A percentile compares a stretch with the other conserved stretches of the same genome.
Evolutionary conservation across 1,284 basidiomycete genomes (phyloP).

Genomic region (Ceratobasidium sp.): DNA sequence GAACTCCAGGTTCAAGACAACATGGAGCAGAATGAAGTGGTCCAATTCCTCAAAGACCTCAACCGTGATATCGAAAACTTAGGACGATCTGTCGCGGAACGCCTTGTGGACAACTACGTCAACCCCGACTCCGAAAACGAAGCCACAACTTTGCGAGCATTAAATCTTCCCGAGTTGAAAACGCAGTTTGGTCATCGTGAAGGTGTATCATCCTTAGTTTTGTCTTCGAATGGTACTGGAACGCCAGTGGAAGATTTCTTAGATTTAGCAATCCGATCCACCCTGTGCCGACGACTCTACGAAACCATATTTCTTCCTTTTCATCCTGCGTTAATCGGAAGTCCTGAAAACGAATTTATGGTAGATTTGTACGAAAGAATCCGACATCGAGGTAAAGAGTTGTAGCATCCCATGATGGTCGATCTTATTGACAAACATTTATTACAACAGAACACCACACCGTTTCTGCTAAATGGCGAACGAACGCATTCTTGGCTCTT

Average conservation of each 20-base stretch:
- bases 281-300: conserved; percentile 12
- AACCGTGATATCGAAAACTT: conserved; percentile 20
- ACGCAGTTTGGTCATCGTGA: neutral
- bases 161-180: conserved; percentile 2
- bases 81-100: conserved; percentile 1
- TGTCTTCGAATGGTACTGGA: neutral
- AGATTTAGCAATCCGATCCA: conserved; percentile 9
- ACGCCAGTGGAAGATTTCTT: conserved; percentile 23
- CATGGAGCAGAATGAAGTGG: conserved; percentile 12
- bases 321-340: conserved; percentile 1
- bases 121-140: neutral
- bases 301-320: conserved; percentile 13
- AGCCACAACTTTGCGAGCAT: neutral
- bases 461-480: conserved; percentile 16
- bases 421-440: too few relatives aligned
- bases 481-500: conserved; percentile 18
- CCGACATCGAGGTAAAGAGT: conserved; percentile 1
- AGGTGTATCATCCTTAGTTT: conserved; percentile 13
- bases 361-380: neutral
- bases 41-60: conserved; percentile 8
- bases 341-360: neutral
- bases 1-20: conserved; percentile 29
- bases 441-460: conserved; percentile 10
- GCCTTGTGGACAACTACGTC: conserved; percentile 6
- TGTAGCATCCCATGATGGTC: neutral